These are phyloP conservation scores for Entomortierella chlamydospora DNA, from an alignment of 192 early-diverging fungal genomes.

Conservation along the genomic window DNA sequence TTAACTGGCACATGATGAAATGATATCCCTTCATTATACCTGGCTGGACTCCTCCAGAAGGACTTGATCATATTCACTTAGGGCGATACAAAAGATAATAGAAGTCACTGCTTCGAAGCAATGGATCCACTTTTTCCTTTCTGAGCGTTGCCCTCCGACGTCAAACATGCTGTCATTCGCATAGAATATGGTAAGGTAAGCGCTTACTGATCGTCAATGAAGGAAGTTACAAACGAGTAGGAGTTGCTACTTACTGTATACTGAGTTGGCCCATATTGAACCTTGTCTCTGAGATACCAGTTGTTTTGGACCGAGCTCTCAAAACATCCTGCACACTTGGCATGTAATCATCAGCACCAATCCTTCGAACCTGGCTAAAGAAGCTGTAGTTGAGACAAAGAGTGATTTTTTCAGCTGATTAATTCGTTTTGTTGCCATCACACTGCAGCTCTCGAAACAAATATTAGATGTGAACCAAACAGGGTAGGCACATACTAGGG, in stretches of 20 bases:
- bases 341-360: conserved; percentile 84
- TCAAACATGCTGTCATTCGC: conserved; percentile 90
- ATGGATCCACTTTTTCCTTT: conserved; percentile 90
- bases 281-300: conserved; percentile 95
- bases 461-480: background rate
- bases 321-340: conserved; percentile 96
- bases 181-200: no score
- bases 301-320: conserved; percentile 97
- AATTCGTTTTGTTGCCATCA: no score
- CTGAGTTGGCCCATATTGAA: conserved; percentile 92
- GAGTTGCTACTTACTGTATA: conserved; percentile 74
- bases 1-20: no score
- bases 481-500: conserved; percentile 73
- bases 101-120: conserved; percentile 91
- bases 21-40: no score
- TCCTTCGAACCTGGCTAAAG: conserved; percentile 89
- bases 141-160: conserved; percentile 87
- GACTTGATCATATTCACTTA: conserved; percentile 95
- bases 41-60: conserved; percentile 85
- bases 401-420: no score
- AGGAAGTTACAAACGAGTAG: no score
- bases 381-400: conserved; percentile 67
- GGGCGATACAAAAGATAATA: conserved; percentile 93
- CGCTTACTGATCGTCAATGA: no score
- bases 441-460: background rate